A percentile compares a stretch with the other conserved stretches of the same genome.
Evolutionary conservation across 768 basidiomycete genomes (phyloP).

Genomic region (Rhodotorula diobovata): DNA sequence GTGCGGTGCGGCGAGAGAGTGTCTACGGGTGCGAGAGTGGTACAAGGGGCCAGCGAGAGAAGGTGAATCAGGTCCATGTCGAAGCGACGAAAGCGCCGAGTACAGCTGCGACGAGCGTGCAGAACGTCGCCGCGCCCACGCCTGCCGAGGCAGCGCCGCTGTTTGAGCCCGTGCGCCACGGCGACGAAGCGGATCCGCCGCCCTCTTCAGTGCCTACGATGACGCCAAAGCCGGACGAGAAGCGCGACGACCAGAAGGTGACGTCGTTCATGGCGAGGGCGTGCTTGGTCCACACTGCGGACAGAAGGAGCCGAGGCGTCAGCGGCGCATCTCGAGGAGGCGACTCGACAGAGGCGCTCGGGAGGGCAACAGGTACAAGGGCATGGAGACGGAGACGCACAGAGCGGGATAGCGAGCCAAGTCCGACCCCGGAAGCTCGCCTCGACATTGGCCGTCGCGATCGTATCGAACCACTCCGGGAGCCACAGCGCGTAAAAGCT

Average conservation of each 20-base stretch:
- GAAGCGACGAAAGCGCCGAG: background rate
- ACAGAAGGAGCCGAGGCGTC: background rate
- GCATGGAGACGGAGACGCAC: background rate
- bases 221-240: conserved; percentile 17
- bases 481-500: conserved; percentile 22
- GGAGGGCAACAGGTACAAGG: no score
- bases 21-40: background rate
- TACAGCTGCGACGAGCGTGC: background rate
- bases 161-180: background rate
- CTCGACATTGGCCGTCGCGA: conserved; percentile 8
- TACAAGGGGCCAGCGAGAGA: no score
- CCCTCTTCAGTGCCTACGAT: background rate
- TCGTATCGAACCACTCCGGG: conserved; percentile 11
- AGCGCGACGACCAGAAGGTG: conserved; percentile 21
- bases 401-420: conserved; percentile 21
- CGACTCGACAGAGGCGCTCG: no score
- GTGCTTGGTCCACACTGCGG: conserved; percentile 31
- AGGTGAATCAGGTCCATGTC: background rate
- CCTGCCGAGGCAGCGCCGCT: background rate
- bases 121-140: background rate
- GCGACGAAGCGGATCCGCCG: background rate
- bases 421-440: conserved; percentile 12
- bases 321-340: no score
- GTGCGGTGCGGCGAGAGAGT: no score
- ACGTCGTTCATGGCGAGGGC: conserved; percentile 9